Evolutionary conservation across 2,329 filamentous ascomycete genomes (phyloP), one percentile per base, ranked within the genome.

Genomic region (Venturia pyrina): DNA sequence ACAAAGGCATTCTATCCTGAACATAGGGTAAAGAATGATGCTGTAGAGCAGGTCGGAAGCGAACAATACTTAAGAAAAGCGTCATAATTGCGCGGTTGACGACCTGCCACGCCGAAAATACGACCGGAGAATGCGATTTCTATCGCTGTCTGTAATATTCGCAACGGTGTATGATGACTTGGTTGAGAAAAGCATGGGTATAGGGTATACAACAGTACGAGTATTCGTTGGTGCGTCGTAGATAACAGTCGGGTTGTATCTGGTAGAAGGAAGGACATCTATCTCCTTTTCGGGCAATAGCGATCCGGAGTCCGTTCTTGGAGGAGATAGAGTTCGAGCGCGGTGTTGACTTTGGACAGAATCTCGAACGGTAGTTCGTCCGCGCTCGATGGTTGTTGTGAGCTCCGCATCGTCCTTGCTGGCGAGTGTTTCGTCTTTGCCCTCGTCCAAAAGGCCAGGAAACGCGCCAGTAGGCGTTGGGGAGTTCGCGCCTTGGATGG

Each of bases 81-180:
- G 53, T 59, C 53, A 59, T 40, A 32, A 59, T 59, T 59, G 53
- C 8, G 53, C 53, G 17, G 53, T 37, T 10, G 53, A 59, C n/a
- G 53, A 59, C 28, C 53, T 59, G 0, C 53, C 53, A 37, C 53
- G 53, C 28, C 53, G 53, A 15, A 59, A 59, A 59, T 59, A 59
- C n/a, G 53, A 59, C 5, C 53, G 40, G 28, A 59, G 53, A n/a
- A 59, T 59, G 32, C 53, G 53, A n/a, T 59, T 59, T 37, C 53
- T 40, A 37, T 59, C 53, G n/a, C 53, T 37, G n/a, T 59, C 53
- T 59, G 53, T 59, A 2, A 59, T 59, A 6, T 59, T 59, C 28
- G 53, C 53, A 59, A 59, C 53, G 17, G 32, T 59, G 32, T 59
- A 59, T 8, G 53, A 59, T 0, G 32, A 59, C 32, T 59, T 59